These are phyloP conservation scores for Alternaria infectoria DNA, from an alignment of 2,329 filamentous ascomycete species.

Conservation along the genomic window DNA sequence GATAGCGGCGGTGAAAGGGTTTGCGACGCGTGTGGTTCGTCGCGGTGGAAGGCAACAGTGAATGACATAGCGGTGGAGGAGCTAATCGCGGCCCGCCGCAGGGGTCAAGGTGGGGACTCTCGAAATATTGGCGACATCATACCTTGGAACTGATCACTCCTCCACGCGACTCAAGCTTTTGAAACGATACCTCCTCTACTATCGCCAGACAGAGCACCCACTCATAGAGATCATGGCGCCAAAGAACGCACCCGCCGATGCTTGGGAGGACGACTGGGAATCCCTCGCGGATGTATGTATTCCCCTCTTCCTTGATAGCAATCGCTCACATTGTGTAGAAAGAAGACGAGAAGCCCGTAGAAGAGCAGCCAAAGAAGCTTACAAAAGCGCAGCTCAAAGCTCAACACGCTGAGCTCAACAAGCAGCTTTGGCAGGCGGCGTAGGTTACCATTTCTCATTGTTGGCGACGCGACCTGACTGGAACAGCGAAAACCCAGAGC, in stretches of 20 bases:
- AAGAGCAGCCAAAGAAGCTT: slow-evolving; percentile 57
- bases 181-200: background rate
- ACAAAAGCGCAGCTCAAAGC: slow-evolving; percentile 79
- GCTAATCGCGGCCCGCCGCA: slow-evolving; percentile 19
- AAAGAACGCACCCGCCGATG: slow-evolving; percentile 57
- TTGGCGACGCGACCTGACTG: slow-evolving; percentile 11
- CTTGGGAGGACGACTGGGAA: slow-evolving; percentile 95
- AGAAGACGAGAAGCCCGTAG: slow-evolving; percentile 47
- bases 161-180: background rate
- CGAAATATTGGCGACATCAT: slow-evolving; percentile 17
- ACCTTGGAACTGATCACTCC: background rate
- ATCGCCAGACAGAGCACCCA: background rate
- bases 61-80: slow-evolving; percentile 6
- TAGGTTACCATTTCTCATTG: slow-evolving; percentile 53
- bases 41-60: slow-evolving; percentile 12
- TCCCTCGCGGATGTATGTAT: slow-evolving; percentile 70
- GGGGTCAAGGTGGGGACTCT: slow-evolving; percentile 11
- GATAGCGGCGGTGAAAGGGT: slow-evolving; percentile 1
- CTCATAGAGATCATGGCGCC: slow-evolving; percentile 47
- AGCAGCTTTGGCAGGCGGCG: slow-evolving; percentile 88
- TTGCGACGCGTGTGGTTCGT: slow-evolving; percentile 2
- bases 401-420: slow-evolving; percentile 82
- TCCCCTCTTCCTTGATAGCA: slow-evolving; percentile 5
- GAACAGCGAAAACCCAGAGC: slow-evolving; percentile 72
- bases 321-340: slow-evolving; percentile 38